phyloP scores from a whole-genome alignment of 768 basidiomycete species.

The Mycena haematopus region DNA sequence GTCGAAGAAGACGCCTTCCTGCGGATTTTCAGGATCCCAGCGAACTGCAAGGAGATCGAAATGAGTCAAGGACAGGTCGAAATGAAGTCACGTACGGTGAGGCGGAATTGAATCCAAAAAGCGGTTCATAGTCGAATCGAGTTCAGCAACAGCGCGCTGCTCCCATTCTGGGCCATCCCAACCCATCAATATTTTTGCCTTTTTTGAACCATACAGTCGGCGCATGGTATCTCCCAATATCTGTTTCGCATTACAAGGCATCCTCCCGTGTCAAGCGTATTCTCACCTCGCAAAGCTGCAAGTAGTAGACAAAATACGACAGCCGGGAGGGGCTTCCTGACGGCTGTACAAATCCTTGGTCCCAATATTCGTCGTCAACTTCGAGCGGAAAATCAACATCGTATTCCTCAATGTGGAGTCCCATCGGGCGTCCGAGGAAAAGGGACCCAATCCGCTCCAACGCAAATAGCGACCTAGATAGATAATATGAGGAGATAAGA shows the following conservation, averaged over 20 bases:
- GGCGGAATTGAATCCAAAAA: background rate
- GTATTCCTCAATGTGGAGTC: constrained; percentile 74
- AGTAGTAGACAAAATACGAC: too few relatives aligned
- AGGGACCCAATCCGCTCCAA: constrained; percentile 44
- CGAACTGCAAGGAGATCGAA: background rate
- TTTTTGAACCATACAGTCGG: background rate
- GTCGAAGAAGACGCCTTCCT: background rate
- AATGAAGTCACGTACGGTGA: background rate
- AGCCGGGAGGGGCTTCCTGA: too few relatives aligned
- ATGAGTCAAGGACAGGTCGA: too few relatives aligned
- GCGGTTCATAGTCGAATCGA: background rate
- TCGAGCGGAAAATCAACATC: constrained; percentile 34
- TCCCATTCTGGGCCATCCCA: background rate
- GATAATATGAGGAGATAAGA: too few relatives aligned
- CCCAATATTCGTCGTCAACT: too few relatives aligned
- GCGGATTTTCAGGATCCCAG: background rate
- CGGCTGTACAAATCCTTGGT: too few relatives aligned
- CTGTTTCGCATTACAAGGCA: background rate
- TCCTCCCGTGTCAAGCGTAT: background rate
- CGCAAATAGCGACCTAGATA: constrained; percentile 31
- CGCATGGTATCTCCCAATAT: background rate
- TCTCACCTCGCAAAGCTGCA: background rate
- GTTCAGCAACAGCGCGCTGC: background rate
- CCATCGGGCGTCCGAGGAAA: constrained; percentile 67
- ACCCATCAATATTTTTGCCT: background rate